These are phyloP conservation scores for Macrolepiota fuliginosa DNA, from an alignment of 768 basidiomycete genomes.

Conservation along the genomic window DNA sequence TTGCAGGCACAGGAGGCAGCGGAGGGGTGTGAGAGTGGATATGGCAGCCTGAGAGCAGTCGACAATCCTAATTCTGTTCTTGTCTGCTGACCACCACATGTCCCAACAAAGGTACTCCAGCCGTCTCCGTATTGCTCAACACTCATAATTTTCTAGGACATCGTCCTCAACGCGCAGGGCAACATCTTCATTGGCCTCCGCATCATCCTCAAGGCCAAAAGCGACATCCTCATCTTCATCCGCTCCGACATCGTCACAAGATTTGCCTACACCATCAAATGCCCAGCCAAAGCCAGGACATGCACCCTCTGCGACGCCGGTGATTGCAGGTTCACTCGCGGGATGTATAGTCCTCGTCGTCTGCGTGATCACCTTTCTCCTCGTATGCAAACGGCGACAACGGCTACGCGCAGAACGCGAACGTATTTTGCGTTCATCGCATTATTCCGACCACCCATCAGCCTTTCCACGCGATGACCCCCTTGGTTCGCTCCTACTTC, in stretches of 20 bases:
- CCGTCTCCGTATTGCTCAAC: neutral
- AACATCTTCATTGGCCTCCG: neutral
- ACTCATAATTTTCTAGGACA: neutral
- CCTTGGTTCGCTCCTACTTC: neutral
- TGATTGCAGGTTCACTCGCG: constrained; percentile 6
- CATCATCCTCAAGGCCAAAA: neutral
- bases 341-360: neutral
- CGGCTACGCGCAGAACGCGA: neutral
- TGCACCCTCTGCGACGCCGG: neutral
- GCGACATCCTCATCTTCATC: neutral
- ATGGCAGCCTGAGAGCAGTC: constrained; percentile 3
- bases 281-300: neutral
- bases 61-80: constrained; percentile 9
- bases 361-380: neutral
- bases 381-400: neutral
- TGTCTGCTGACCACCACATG: constrained; percentile 13
- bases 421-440: neutral
- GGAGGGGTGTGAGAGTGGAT: constrained; percentile 3
- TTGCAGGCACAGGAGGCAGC: neutral
- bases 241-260: neutral
- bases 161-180: neutral
- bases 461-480: neutral
- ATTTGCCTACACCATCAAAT: neutral
- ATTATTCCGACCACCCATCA: neutral
- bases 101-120: constrained; percentile 2